A percentile compares a stretch with the other conserved stretches of the same genome.
Evolutionary conservation across 352 stramenopile species (phyloP).

Genomic region (Globisporangium polare): DNA sequence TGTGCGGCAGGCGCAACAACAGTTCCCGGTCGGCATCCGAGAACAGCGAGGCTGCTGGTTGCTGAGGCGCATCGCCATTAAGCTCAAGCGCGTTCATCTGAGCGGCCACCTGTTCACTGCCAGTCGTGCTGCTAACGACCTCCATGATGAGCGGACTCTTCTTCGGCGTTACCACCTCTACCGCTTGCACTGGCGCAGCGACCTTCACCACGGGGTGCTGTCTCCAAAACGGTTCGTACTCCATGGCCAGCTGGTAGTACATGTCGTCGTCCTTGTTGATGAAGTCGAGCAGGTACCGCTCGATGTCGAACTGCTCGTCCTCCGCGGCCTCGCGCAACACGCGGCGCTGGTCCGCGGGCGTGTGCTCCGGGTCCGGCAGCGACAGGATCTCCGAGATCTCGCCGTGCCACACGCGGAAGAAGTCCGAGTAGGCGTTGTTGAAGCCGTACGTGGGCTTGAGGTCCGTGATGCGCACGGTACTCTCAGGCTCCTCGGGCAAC

Average conservation of each 20-base stretch:
- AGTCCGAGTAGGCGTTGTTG: slow-evolving; percentile 90
- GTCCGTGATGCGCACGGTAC: slow-evolving; percentile 31
- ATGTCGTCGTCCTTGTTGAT: slow-evolving; percentile 90
- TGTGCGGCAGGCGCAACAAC: slow-evolving; percentile 61
- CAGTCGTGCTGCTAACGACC: slow-evolving; percentile 10
- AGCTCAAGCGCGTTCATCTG: slow-evolving; percentile 6
- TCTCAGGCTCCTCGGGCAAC: slow-evolving; percentile 15
- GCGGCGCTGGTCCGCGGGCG: slow-evolving; percentile 59
- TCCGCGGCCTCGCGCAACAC: slow-evolving; percentile 83
- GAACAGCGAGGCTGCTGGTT: slow-evolving; percentile 20
- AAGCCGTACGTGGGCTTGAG: slow-evolving; percentile 91
- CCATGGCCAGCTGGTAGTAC: slow-evolving; percentile 90
- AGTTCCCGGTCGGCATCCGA: slow-evolving; percentile 72
- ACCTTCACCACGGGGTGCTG: slow-evolving; percentile 27
- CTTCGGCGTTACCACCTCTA: background rate
- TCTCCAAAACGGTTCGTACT: slow-evolving; percentile 89
- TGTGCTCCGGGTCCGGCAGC: slow-evolving; percentile 86
- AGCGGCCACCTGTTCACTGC: background rate
- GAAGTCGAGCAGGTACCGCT: slow-evolving; percentile 96
- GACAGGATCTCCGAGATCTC: slow-evolving; percentile 93
- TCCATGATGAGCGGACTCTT: slow-evolving; percentile 35
- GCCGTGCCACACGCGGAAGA: slow-evolving; percentile 91
- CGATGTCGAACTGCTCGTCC: slow-evolving; percentile 92
- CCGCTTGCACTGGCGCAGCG: background rate
- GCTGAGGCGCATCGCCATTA: slow-evolving; percentile 1